A percentile compares a stretch with the other conserved stretches of the same genome.
Evolutionary conservation across 345 rosid species (phyloP).

Genomic region (Mangifera indica): DNA sequence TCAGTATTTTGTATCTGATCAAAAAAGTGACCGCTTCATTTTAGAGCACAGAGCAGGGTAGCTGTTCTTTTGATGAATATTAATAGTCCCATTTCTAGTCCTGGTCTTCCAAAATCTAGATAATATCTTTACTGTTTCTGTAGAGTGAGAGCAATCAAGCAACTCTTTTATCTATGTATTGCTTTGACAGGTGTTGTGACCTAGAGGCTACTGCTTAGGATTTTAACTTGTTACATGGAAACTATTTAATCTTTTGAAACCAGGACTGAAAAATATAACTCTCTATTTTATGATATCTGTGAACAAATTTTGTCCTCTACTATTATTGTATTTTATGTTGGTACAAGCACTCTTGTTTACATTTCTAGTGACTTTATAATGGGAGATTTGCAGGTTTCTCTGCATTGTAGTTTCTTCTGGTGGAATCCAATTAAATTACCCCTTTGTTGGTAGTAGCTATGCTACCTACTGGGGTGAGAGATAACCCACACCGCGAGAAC

Average conservation of each 20-base stretch:
- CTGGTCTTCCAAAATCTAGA: too few species aligned
- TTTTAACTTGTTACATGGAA: background rate
- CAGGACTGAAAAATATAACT: background rate
- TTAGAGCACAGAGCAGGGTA: too few species aligned
- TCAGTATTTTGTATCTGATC: background rate
- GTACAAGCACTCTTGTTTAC: background rate
- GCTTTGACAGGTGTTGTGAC: background rate
- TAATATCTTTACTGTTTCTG: background rate
- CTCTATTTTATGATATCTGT: background rate
- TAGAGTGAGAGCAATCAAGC: background rate
- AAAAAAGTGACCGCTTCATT: too few species aligned
- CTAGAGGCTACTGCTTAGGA: background rate
- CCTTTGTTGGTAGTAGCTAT: constrained; percentile 49
- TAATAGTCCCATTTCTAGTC: too few species aligned
- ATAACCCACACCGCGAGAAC: constrained; percentile 72
- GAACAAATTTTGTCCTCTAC: background rate
- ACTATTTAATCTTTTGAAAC: background rate
- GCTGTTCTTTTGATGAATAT: background rate
- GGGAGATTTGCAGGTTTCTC: constrained; percentile 32
- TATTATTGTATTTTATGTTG: background rate
- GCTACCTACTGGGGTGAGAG: constrained; percentile 78
- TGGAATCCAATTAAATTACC: constrained; percentile 16
- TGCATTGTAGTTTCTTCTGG: constrained; percentile 16
- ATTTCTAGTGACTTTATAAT: background rate
- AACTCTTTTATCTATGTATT: background rate